Conservation (phyloP, 2,329 filamentous ascomycete genomes). For the Talaromyces verruculosus region DNA sequence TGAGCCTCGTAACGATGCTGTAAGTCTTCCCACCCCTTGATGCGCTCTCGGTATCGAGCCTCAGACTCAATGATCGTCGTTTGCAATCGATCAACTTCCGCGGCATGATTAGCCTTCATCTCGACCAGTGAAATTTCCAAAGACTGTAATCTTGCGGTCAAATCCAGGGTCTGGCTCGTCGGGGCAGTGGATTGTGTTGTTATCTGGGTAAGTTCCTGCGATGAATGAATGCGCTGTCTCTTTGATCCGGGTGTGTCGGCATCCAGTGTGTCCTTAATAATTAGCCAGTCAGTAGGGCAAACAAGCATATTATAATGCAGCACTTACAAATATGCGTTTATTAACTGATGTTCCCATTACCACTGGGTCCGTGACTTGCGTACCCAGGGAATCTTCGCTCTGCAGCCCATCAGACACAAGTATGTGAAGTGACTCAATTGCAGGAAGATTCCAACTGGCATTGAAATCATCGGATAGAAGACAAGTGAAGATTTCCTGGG, state of each 20-base stretch:
- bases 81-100: conserved; percentile 35
- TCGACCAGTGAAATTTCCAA: conserved; percentile 34
- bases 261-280: conserved; percentile 34
- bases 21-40: conserved; percentile 35
- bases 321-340: conserved; percentile 37
- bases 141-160: conserved; percentile 31
- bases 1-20: conserved; percentile 49
- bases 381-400: not conserved
- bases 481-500: conserved; percentile 37
- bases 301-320: not conserved
- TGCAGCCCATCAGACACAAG: conserved; percentile 29
- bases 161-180: conserved; percentile 30
- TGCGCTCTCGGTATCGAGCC: conserved; percentile 34
- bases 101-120: conserved; percentile 33
- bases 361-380: conserved; percentile 22
- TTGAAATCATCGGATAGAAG: conserved; percentile 39
- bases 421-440: conserved; percentile 40
- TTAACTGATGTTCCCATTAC: conserved; percentile 22
- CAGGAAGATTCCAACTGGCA: conserved; percentile 39
- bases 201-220: conserved; percentile 38
- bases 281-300: not conserved
- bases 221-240: conserved; percentile 37
- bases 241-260: conserved; percentile 35
- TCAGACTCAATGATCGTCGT: conserved; percentile 29
- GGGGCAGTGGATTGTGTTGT: conserved; percentile 37